Evolutionary conservation across 179 eudicot species (phyloP).

Genomic region (Vitellaria paradoxa): DNA sequence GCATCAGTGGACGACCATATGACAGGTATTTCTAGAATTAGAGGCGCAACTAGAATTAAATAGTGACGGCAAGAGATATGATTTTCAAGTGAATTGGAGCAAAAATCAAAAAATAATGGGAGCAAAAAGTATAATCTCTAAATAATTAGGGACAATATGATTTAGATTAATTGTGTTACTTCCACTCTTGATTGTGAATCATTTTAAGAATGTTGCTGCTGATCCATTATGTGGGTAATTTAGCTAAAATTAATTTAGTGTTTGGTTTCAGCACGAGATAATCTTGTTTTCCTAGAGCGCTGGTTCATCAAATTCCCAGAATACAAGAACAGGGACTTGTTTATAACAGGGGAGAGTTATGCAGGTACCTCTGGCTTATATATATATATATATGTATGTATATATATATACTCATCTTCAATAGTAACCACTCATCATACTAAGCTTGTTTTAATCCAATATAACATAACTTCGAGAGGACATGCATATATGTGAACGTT

Average conservation of each 20-base stretch:
- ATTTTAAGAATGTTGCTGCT: too few relatives aligned
- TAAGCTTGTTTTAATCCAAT: too few relatives aligned
- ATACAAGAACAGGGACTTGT: conserved; percentile 68
- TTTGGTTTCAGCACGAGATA: conserved; percentile 57
- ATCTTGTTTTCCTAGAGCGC: conserved; percentile 57
- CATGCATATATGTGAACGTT: too few relatives aligned
- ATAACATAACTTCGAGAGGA: too few relatives aligned
- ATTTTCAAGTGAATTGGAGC: too few relatives aligned
- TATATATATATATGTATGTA: too few relatives aligned
- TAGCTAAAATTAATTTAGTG: background rate
- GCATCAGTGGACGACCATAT: conserved; percentile 54
- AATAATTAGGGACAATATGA: too few relatives aligned
- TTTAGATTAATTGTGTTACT: too few relatives aligned
- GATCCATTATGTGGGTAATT: background rate
- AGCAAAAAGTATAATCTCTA: too few relatives aligned
- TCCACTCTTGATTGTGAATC: too few relatives aligned
- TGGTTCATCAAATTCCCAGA: conserved; percentile 78
- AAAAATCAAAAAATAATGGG: too few relatives aligned
- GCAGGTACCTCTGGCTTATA: conserved; percentile 45
- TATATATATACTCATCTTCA: background rate
- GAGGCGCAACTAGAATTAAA: background rate
- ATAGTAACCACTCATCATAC: background rate
- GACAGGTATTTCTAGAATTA: conserved; percentile 42
- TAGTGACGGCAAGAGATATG: too few relatives aligned
- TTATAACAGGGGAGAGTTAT: conserved; percentile 88